Evolutionary conservation across 2,329 filamentous ascomycete genomes (phyloP).

Genomic region (Hymenoscyphus occultus): DNA sequence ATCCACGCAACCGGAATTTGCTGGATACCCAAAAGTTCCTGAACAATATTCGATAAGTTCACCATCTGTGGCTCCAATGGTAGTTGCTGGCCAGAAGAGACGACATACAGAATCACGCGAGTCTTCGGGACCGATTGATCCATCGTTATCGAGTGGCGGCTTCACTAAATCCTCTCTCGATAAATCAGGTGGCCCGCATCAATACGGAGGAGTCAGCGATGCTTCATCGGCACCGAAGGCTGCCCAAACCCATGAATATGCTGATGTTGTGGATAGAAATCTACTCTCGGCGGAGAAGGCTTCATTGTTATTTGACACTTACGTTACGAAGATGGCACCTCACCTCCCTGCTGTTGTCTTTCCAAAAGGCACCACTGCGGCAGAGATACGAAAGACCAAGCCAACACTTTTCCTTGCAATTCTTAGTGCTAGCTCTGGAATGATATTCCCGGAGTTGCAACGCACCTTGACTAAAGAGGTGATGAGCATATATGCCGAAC

Average conservation of each 20-base stretch:
- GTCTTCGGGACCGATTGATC: conserved; percentile 10
- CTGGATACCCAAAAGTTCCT: conserved; percentile 29
- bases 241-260: conserved; percentile 33
- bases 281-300: conserved; percentile 56
- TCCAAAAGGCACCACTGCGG: conserved; percentile 49
- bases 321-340: conserved; percentile 56
- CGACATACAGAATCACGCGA: conserved; percentile 32
- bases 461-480: conserved; percentile 46
- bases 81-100: conserved; percentile 34
- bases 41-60: conserved; percentile 26
- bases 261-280: conserved; percentile 54
- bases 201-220: background rate
- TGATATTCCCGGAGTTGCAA: conserved; percentile 45
- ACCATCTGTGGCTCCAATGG: conserved; percentile 33
- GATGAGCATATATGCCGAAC: conserved; percentile 46
- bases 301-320: conserved; percentile 53
- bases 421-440: conserved; percentile 60
- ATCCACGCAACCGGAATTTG: conserved; percentile 26
- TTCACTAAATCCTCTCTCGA: conserved; percentile 11
- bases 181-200: conserved; percentile 5
- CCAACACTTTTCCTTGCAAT: conserved; percentile 70
- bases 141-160: conserved; percentile 5
- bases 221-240: conserved; percentile 14
- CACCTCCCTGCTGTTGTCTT: conserved; percentile 65
- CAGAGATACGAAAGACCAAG: conserved; percentile 55